phyloP scores from a whole-genome alignment of 2,329 filamentous ascomycete genomes.

The Neonectria magnoliae region DNA sequence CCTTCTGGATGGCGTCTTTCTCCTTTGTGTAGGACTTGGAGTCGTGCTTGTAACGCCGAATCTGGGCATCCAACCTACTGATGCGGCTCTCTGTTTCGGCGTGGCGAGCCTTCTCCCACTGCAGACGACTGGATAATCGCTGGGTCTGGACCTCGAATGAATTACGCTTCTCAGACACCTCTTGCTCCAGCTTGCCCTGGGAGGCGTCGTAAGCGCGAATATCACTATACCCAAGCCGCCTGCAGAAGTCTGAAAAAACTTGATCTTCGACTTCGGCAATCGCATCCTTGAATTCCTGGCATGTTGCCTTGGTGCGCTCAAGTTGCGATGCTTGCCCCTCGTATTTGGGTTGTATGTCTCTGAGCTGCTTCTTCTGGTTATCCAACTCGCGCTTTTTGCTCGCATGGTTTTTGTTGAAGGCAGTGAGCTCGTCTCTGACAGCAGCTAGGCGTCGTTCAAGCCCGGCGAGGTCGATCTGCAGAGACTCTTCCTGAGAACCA shows the following conservation, averaged over 20 bases:
- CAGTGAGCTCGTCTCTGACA: slow-evolving; percentile 78
- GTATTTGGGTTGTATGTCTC: slow-evolving; percentile 81
- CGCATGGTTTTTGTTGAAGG: slow-evolving; percentile 82
- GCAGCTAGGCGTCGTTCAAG: slow-evolving; percentile 80
- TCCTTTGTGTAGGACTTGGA: slow-evolving; percentile 76
- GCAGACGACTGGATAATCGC: slow-evolving; percentile 70
- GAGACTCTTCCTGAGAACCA: slow-evolving; percentile 79
- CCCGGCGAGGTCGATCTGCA: slow-evolving; percentile 82
- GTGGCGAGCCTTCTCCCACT: slow-evolving; percentile 64
- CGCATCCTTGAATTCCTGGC: slow-evolving; percentile 65
- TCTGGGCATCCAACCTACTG: slow-evolving; percentile 71
- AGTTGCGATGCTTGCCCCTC: slow-evolving; percentile 76
- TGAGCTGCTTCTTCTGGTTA: slow-evolving; percentile 76
- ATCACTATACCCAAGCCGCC: slow-evolving; percentile 84
- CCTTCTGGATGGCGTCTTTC: slow-evolving; percentile 78
- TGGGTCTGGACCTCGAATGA: slow-evolving; percentile 88
- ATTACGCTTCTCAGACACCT: slow-evolving; percentile 85
- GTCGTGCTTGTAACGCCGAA: slow-evolving; percentile 73
- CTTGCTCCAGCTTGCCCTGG: slow-evolving; percentile 91
- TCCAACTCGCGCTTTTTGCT: slow-evolving; percentile 87
- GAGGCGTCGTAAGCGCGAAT: slow-evolving; percentile 94
- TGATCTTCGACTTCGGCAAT: slow-evolving; percentile 88
- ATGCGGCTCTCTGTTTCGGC: slow-evolving; percentile 74
- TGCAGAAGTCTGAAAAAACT: slow-evolving; percentile 87
- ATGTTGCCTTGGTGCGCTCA: slow-evolving; percentile 62